Conservation (phyloP, 2,329 filamentous ascomycete species). For the Colletotrichum magnum region DNA sequence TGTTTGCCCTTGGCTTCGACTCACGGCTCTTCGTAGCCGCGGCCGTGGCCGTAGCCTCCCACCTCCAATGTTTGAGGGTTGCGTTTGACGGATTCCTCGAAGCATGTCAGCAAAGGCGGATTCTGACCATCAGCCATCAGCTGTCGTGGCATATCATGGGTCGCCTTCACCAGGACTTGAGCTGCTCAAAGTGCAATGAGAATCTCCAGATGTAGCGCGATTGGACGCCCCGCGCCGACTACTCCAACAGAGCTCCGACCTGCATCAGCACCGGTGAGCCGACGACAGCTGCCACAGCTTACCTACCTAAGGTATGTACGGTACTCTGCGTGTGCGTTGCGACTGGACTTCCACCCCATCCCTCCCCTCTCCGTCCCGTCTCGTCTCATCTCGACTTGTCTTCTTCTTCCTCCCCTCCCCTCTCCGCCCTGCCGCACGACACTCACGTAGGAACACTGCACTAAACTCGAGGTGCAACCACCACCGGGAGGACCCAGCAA, state of each 20-base stretch:
- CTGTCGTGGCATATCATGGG: neutral
- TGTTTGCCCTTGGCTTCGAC: neutral
- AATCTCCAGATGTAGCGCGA: neutral
- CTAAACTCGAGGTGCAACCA: slow-evolving; percentile 17
- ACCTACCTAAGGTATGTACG: too few relatives aligned
- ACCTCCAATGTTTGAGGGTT: neutral
- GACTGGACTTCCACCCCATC: neutral
- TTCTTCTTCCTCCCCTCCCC: slow-evolving; percentile 26
- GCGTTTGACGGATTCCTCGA: slow-evolving; percentile 24
- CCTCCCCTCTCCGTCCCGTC: slow-evolving; percentile 12
- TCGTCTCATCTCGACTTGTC: slow-evolving; percentile 18
- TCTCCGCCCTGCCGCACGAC: slow-evolving; percentile 29
- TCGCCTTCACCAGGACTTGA: neutral
- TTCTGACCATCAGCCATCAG: slow-evolving; percentile 11
- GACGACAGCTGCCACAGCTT: neutral
- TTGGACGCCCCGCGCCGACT: neutral
- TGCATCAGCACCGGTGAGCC: slow-evolving; percentile 15
- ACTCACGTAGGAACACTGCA: neutral
- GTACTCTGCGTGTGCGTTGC: too few relatives aligned
- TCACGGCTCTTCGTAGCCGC: neutral
- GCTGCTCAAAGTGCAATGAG: neutral
- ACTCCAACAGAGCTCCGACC: neutral
- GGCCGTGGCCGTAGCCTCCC: neutral
- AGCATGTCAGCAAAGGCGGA: slow-evolving; percentile 13
- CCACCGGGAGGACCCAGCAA: slow-evolving; percentile 24